A percentile compares a stretch with the other conserved stretches of the same genome.
Conservation (phyloP, 2,329 filamentous ascomycete species). For the Sporothrix schenckii region DNA sequence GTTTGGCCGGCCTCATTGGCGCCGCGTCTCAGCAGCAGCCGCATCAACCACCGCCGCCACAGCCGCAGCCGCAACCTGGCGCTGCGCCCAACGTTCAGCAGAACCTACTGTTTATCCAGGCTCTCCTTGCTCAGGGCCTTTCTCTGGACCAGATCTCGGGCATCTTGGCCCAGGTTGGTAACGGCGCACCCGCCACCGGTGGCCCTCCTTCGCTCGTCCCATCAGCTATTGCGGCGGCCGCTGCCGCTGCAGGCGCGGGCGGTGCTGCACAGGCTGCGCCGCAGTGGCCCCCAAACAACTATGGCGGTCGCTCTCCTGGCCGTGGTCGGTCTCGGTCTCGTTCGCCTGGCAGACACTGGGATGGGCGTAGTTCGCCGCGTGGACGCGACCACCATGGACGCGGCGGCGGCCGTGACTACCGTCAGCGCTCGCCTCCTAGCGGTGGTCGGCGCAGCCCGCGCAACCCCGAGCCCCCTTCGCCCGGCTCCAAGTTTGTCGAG, state of each 20-base stretch:
- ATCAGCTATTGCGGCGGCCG: conserved; percentile 39
- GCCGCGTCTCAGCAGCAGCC: conserved; percentile 38
- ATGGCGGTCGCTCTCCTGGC: conserved; percentile 65
- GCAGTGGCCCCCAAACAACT: conserved; percentile 43
- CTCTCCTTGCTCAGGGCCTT: conserved; percentile 73
- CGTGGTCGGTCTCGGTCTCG: conserved; percentile 73
- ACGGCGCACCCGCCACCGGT: conserved; percentile 38
- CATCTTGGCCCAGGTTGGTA: conserved; percentile 58
- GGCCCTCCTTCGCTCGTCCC: conserved; percentile 32
- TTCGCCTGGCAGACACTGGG: conserved; percentile 70
- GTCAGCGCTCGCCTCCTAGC: conserved; percentile 80
- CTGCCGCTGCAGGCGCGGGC: background rate
- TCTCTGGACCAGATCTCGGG: conserved; percentile 74
- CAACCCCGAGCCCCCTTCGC: conserved; percentile 41
- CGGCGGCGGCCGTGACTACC: conserved; percentile 68
- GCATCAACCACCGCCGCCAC: conserved; percentile 40
- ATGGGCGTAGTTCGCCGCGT: conserved; percentile 65
- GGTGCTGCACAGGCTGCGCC: background rate
- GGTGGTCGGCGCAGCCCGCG: conserved; percentile 59
- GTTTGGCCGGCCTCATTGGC: conserved; percentile 29
- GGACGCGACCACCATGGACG: conserved; percentile 62
- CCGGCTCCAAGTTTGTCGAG: conserved; percentile 70
- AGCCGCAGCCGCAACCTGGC: conserved; percentile 9
- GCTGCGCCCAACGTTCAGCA: conserved; percentile 60
- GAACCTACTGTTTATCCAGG: conserved; percentile 74